phyloP scores from a whole-genome alignment of 176 grass and related monocot genomes.

The Cenchrus fungigraminus region DNA sequence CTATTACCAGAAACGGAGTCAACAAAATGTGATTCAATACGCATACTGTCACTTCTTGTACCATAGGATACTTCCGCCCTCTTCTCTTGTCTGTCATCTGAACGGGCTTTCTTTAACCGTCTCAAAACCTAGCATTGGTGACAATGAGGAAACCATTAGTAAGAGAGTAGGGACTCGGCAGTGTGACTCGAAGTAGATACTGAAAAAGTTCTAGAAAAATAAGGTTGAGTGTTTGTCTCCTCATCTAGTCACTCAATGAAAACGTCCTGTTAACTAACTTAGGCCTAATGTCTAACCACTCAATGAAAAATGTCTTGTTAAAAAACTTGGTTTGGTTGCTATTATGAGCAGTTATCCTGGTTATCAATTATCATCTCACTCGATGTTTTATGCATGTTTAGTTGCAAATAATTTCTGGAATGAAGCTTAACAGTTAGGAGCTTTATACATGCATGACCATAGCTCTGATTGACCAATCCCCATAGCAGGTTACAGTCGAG shows the following conservation, averaged over 20 bases:
- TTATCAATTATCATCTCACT: background rate
- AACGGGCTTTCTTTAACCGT: constrained; percentile 80
- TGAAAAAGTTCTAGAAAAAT: constrained; percentile 9
- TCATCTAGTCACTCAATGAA: too few species aligned
- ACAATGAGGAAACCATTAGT: constrained; percentile 36
- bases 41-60: constrained; percentile 45
- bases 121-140: constrained; percentile 60
- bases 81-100: constrained; percentile 46
- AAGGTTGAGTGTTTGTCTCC: background rate
- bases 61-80: constrained; percentile 34
- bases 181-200: constrained; percentile 7
- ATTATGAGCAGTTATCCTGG: constrained; percentile 10
- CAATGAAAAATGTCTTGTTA: constrained; percentile 16
- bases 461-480: background rate
- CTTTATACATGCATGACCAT: background rate
- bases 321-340: constrained; percentile 5
- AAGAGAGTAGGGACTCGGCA: constrained; percentile 28
- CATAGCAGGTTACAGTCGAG: background rate
- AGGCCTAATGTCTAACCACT: background rate
- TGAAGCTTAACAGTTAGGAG: constrained; percentile 4
- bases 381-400: constrained; percentile 13
- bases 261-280: too few species aligned
- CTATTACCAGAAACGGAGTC: constrained; percentile 46
- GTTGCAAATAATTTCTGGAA: constrained; percentile 9
- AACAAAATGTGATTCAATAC: constrained; percentile 38